These are phyloP conservation scores for Aspergillus steynii DNA, from an alignment of 495 filamentous ascomycete species.

Conservation along the genomic window DNA sequence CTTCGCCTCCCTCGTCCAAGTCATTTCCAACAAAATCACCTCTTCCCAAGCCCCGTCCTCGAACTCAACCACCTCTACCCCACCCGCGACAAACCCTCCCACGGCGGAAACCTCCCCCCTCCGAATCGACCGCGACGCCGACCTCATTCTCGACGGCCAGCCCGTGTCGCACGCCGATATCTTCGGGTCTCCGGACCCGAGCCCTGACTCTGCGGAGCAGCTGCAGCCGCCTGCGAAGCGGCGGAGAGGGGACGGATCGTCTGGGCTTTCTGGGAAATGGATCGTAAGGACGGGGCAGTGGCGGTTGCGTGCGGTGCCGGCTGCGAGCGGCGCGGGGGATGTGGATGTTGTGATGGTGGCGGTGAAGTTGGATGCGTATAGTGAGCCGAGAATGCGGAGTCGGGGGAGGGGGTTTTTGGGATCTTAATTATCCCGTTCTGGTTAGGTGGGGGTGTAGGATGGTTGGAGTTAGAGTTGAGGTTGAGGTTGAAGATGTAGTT, in stretches of 20 bases:
- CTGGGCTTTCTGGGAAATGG: constrained; percentile 49
- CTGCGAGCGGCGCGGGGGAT: constrained; percentile 36
- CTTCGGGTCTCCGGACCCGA: not conserved
- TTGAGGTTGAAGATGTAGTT: too few species aligned
- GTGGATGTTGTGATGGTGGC: constrained; percentile 66
- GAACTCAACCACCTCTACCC: not conserved
- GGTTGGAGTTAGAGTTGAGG: too few species aligned
- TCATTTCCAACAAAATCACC: constrained; percentile 79
- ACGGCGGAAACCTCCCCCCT: constrained; percentile 73
- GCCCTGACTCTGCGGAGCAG: constrained; percentile 8
- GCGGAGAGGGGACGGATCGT: constrained; percentile 36
- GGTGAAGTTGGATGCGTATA: constrained; percentile 79
- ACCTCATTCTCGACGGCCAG: constrained; percentile 69
- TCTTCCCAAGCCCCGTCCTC: constrained; percentile 23
- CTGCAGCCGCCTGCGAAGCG: constrained; percentile 31
- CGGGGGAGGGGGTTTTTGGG: constrained; percentile 63
- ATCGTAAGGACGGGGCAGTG: constrained; percentile 78
- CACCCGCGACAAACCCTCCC: constrained; percentile 22
- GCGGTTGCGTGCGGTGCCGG: constrained; percentile 67
- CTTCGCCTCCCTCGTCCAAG: constrained; percentile 72
- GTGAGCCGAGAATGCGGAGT: constrained; percentile 69
- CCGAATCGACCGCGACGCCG: constrained; percentile 63
- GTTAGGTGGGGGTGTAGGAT: too few species aligned
- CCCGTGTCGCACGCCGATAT: constrained; percentile 9
- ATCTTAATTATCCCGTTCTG: constrained; percentile 1